Evolutionary conservation across 2,329 filamentous ascomycete genomes (phyloP), one percentile per base, ranked within the genome.

Genomic region (Pseudogymnoascus sp.): DNA sequence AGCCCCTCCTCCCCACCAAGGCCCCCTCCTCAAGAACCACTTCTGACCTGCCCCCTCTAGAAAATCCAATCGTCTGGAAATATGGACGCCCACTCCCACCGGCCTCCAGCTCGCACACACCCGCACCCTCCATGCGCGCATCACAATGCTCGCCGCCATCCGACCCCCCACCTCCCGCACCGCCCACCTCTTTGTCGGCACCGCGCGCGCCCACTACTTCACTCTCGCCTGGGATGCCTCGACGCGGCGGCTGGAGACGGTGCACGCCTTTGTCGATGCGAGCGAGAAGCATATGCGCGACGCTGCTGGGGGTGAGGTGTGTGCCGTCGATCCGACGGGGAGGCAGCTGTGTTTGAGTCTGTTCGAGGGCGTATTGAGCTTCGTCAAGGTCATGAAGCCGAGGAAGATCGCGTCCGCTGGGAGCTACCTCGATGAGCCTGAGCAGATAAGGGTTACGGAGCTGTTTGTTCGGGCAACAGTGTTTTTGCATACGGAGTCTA

Each of bases 101-200:
- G 85, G 85, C 47, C 81, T 93, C 63, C 56, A 60, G 7, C 82
- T 93, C 64, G 80, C 84, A 35, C 84, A 85, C 67, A 88, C 90
- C 2, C 88, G 87, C 71, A 79, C 86, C 66, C 81, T 97, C 63
- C 93, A 93, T 73, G 95, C 93, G 73, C 90, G 89, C 68, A 87
- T 97, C 68, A 88, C 89, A 6, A 90, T 97, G 80, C 82, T 97
- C 13, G 85, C 95, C 71, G 88, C 86, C 71, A 80, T 99, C 59
- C 86, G 86, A 26, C 91, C 93, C 5, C 85, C 86, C 59, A 85
- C 90, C 68, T 86, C 87, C 29, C 76, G 81, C 4, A 91, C 87
- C 59, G 92, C 97, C 69, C 85, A 97, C 66, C 84, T 99, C 65
- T 96, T 99, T 73, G 83, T 99, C 64, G 93, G 92, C 60, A 99